Base-by-base conservation (phyloP, 2,329 filamentous ascomycete genomes). In the Amesomyces nigricolor region DNA sequence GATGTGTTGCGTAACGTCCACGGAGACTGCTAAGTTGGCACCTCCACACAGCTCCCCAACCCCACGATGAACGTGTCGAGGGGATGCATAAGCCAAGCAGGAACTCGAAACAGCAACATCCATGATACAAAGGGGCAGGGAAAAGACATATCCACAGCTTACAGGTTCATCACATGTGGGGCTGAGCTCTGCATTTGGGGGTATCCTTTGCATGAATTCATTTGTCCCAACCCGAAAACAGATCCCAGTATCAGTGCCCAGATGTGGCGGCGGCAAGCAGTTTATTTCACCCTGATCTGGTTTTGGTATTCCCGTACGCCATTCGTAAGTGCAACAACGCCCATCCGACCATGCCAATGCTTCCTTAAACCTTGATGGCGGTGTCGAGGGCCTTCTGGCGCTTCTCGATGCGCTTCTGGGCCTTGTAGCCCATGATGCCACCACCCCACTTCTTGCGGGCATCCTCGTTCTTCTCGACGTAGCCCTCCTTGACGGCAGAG, bases 351-450 rank as follows among this genome's bases (percentile, higher is more conserved):
- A 47, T 59, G 60, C 59, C 59, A 61, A 64, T 62, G 53, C 60
- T 60, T 61, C 53, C 48, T 82, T 95, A 99, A 80, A 99, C 95
- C 88, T 97, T 97, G 85, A 96, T 91, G 74, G 94, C 91, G 72
- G 77, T 78, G 79, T 97, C 94, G 63, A 94, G 72, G 72, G 91
- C 91, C 88, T 96, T 96, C 78, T 87, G 83, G 82, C 89, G 90
- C 88, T 96, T 96, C 76, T 78, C 76, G 62, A 78, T 81, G 71
- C 78, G 78, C 77, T 81, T 83, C 77, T 83, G 85, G 72, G 94
- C 91, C 89, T 99, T 99, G 74, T 86, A 82, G 71, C 94, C 81
- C 91, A 99, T 96, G 81, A 99, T 96, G 78, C 95, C 95, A 84
- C 94, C 94, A 80, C 95, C 94, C 94, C 95, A 99, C 79, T 92